Evolutionary conservation across 2,329 filamentous ascomycete genomes (phyloP).

Genomic region (Ascosphaera pollenicola): DNA sequence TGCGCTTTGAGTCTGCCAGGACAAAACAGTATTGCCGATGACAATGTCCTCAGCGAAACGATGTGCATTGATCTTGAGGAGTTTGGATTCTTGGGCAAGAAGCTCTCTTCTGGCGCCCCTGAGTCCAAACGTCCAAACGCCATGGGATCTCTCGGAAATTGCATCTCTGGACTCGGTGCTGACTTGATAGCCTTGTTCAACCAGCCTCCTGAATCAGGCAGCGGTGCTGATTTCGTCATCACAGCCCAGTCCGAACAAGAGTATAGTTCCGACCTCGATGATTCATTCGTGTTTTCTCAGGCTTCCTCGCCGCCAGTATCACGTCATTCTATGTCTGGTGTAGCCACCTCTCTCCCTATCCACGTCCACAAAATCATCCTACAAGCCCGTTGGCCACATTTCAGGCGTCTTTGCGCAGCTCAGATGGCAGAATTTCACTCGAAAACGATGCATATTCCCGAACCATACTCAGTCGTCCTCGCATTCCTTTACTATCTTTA

Average conservation of each 20-base stretch:
- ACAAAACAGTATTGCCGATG: conserved; percentile 47
- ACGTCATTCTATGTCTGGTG: conserved; percentile 5
- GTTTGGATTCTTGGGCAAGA: conserved; percentile 76
- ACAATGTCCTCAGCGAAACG: conserved; percentile 86
- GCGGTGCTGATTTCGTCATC: conserved; percentile 74
- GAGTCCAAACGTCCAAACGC: conserved; percentile 17
- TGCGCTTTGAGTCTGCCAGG: conserved; percentile 55
- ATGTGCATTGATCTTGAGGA: conserved; percentile 81
- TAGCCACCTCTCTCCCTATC: conserved; percentile 53
- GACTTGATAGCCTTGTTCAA: conserved; percentile 81
- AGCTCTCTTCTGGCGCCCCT: conserved; percentile 34
- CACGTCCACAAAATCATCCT: conserved; percentile 91
- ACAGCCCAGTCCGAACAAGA: conserved; percentile 61
- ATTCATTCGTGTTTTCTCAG: conserved; percentile 30
- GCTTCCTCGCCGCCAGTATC: conserved; percentile 9
- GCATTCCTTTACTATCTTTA: conserved; percentile 94
- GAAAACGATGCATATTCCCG: conserved; percentile 92
- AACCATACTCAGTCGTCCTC: conserved; percentile 82
- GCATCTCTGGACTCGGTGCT: conserved; percentile 44
- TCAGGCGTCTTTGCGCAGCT: conserved; percentile 70
- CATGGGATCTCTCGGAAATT: neutral
- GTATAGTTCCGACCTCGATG: conserved; percentile 35
- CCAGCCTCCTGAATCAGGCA: conserved; percentile 59
- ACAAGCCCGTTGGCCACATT: conserved; percentile 91
- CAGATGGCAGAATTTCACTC: conserved; percentile 98